These are phyloP conservation scores for Stachybotrys chlorohalonatus DNA, from an alignment of 2,329 filamentous ascomycete genomes.

Conservation along the genomic window DNA sequence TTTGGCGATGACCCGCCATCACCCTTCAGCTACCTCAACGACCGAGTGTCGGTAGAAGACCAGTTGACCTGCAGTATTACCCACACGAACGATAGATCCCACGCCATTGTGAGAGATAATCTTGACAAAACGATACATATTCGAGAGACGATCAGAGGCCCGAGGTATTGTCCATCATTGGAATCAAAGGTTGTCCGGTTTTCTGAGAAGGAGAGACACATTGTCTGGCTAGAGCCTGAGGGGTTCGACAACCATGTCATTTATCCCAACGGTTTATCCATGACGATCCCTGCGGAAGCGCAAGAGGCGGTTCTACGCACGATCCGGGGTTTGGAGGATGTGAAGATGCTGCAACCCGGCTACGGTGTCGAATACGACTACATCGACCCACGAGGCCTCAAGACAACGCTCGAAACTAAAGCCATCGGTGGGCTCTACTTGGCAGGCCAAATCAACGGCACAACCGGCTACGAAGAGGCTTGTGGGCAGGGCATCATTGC, in stretches of 20 bases:
- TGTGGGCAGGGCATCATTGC: slow-evolving; percentile 88
- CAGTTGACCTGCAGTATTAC: slow-evolving; percentile 85
- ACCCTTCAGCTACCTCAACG: slow-evolving; percentile 88
- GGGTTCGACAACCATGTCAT: slow-evolving; percentile 84
- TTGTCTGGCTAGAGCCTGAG: slow-evolving; percentile 96
- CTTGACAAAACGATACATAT: slow-evolving; percentile 97
- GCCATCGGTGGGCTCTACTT: slow-evolving; percentile 80
- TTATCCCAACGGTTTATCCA: slow-evolving; percentile 94
- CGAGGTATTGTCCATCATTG: slow-evolving; percentile 88
- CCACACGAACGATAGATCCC: slow-evolving; percentile 73
- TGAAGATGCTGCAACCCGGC: slow-evolving; percentile 85
- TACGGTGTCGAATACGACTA: slow-evolving; percentile 99
- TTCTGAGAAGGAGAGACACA: slow-evolving; percentile 67
- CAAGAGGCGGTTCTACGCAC: slow-evolving; percentile 81
- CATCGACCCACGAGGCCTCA: slow-evolving; percentile 82
- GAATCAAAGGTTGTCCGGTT: slow-evolving; percentile 93
- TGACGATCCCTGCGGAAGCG: slow-evolving; percentile 86
- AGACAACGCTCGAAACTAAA: slow-evolving; percentile 89
- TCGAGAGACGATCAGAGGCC: slow-evolving; percentile 86
- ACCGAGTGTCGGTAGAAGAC: slow-evolving; percentile 64
- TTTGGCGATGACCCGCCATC: slow-evolving; percentile 74
- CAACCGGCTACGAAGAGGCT: slow-evolving; percentile 95
- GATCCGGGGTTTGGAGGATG: slow-evolving; percentile 79
- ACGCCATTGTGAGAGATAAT: slow-evolving; percentile 77
- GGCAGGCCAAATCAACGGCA: slow-evolving; percentile 96